Base-by-base conservation (phyloP, 202 grass and related monocot genomes). In the Setaria italica region DNA sequence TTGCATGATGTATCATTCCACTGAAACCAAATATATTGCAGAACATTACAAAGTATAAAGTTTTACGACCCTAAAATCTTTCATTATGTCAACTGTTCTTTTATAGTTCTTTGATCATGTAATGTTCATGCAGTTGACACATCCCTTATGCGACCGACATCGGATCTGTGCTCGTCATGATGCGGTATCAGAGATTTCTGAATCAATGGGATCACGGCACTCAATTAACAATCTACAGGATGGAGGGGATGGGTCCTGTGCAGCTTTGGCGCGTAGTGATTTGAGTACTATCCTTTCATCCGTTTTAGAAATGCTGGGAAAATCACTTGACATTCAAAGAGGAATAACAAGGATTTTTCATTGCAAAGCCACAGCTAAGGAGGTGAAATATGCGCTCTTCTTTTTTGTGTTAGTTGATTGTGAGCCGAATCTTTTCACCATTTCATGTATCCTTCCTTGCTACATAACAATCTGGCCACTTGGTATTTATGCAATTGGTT, bases 261-360 rank as follows among this genome's bases (percentile, higher is more conserved):
- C 55, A 84, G 33, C 30, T 69, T 63, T 51, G 81, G 82, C 66
- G 34, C 90, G 91, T 80, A 83, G 87, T 79, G 93, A 93, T 53
- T 54, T 95, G 66, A 85, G 87, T 85, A 86, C 76, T 66, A 85
- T 92, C 82, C 86, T 98, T 84, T 93, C 86, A 46, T 92, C 91
- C 72, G 88, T 95, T 89, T 82, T 98, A 12, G 87, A 69, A 58
- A 92, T 82, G 80, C 83, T 98, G 20, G 93, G 91, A 88, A 93
- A 84, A 84, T 89, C 86, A 16, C 87, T 86, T 84, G 95, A 98
- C 86, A 64, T 95, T 89, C 92, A 98, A 86, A 93, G 93, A 91
- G 95, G 95, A 89, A 89, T 98, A 58, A 86, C 93, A 71, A 93
- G 93, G 79, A 90, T 98, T 90, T 93, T 98, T 89, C 95, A 98